Percentiles rank a stretch among this genome's conserved stretches.
Conservation (phyloP, 2,329 filamentous ascomycete genomes). For the Calonectria ilicicola region DNA sequence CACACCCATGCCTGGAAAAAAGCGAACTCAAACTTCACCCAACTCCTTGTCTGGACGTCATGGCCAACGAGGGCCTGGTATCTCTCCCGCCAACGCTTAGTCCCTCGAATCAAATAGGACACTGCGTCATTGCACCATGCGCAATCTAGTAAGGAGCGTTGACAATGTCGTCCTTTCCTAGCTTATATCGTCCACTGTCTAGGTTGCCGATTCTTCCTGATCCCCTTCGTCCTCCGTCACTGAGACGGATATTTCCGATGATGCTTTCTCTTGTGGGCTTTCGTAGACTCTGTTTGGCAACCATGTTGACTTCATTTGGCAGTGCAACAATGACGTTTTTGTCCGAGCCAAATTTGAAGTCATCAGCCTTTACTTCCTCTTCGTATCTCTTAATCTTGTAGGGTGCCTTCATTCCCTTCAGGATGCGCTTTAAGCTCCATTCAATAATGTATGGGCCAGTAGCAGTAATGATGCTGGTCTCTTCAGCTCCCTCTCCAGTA, state of each 20-base stretch:
- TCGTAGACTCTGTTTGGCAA: conserved; percentile 86
- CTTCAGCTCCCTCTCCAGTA: conserved; percentile 80
- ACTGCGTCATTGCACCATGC: neutral
- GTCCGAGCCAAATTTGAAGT: conserved; percentile 97
- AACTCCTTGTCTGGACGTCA: conserved; percentile 38
- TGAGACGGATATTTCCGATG: conserved; percentile 67
- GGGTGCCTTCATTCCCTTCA: conserved; percentile 83
- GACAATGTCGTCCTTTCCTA: conserved; percentile 86
- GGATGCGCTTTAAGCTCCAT: conserved; percentile 93
- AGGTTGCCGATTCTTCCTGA: conserved; percentile 64
- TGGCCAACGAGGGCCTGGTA: conserved; percentile 14
- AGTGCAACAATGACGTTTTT: conserved; percentile 98
- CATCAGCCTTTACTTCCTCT: conserved; percentile 96
- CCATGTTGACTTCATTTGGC: conserved; percentile 98
- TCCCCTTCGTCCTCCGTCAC: conserved; percentile 62
- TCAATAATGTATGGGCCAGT: conserved; percentile 97
- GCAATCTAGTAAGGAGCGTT: conserved; percentile 70
- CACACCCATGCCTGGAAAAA: conserved; percentile 17
- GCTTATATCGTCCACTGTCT: conserved; percentile 74
- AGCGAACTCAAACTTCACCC: conserved; percentile 34
- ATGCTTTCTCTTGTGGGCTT: conserved; percentile 95
- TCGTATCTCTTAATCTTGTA: conserved; percentile 97
- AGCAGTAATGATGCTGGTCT: conserved; percentile 96
- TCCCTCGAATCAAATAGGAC: neutral
- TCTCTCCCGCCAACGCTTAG: conserved; percentile 4